These are phyloP conservation scores for Pyrus hybrid DNA, from an alignment of 331 rosid genomes.

Conservation along the genomic window DNA sequence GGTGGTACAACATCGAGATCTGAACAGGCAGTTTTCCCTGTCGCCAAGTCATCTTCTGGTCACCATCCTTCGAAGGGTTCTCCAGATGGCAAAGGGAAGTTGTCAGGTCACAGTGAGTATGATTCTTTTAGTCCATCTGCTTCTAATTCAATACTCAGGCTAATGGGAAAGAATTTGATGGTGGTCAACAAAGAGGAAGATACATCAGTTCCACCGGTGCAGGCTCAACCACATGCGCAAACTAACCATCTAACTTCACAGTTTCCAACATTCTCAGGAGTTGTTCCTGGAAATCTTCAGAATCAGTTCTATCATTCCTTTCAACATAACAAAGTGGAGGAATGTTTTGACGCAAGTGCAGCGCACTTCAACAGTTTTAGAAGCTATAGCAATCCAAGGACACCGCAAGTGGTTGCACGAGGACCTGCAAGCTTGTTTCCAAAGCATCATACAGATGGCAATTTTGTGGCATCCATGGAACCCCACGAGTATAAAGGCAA, in stretches of 20 bases:
- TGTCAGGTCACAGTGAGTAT: conserved; percentile 14
- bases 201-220: conserved; percentile 19
- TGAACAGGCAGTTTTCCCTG: conserved; percentile 9
- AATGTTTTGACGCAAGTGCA: conserved; percentile 9
- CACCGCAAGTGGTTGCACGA: conserved; percentile 5
- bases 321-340: conserved; percentile 17
- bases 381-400: neutral
- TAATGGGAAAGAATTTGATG: conserved; percentile 67
- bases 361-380: conserved; percentile 11
- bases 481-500: conserved; percentile 19
- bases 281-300: conserved; percentile 16
- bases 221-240: conserved; percentile 23
- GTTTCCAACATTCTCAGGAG: conserved; percentile 19
- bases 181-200: conserved; percentile 47
- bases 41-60: conserved; percentile 13
- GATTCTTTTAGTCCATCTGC: conserved; percentile 43
- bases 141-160: conserved; percentile 43
- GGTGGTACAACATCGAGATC: conserved; percentile 7
- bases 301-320: conserved; percentile 20
- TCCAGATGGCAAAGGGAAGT: conserved; percentile 16
- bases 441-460: conserved; percentile 19
- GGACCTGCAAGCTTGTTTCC: conserved; percentile 18
- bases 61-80: conserved; percentile 16
- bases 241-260: conserved; percentile 16
- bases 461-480: conserved; percentile 12